Conservation (phyloP, 2,329 filamentous ascomycete genomes). For the Talaromyces amestolkiae region DNA sequence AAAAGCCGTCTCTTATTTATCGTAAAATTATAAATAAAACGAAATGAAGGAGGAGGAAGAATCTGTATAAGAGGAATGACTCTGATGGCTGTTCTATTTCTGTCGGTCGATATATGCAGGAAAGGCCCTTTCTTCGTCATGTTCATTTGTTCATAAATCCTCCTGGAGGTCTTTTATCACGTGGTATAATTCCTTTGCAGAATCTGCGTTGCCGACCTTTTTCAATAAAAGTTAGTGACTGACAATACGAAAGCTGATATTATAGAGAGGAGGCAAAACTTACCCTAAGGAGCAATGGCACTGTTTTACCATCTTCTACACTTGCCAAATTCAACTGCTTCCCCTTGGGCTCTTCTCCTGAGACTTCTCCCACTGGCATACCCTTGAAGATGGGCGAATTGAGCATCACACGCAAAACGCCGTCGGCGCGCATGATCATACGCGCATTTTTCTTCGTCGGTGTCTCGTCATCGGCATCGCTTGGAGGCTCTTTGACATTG, state of each 20-base stretch:
- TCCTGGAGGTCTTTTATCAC: constrained; percentile 43
- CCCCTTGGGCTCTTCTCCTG: constrained; percentile 63
- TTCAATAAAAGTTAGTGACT: constrained; percentile 1
- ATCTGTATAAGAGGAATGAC: neutral
- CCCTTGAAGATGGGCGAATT: constrained; percentile 78
- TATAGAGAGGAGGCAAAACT: constrained; percentile 22
- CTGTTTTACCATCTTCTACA: constrained; percentile 52
- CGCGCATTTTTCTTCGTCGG: constrained; percentile 52
- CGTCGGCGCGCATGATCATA: constrained; percentile 87
- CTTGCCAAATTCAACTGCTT: constrained; percentile 67
- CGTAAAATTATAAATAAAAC: neutral
- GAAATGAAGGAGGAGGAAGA: neutral
- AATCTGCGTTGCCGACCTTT: constrained; percentile 44
- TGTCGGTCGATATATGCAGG: neutral
- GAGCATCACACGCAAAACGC: constrained; percentile 79
- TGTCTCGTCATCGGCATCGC: constrained; percentile 39
- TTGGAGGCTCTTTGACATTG: constrained; percentile 66
- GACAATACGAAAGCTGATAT: neutral
- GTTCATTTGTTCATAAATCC: constrained; percentile 31
- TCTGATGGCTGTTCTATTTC: neutral
- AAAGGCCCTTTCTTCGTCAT: neutral
- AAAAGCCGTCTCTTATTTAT: neutral
- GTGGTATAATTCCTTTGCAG: constrained; percentile 48
- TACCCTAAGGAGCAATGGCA: constrained; percentile 59
- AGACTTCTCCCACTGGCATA: constrained; percentile 70